phyloP scores from a whole-genome alignment of 108 stramenopile genomes.

The Schizochytrium sp. region DNA sequence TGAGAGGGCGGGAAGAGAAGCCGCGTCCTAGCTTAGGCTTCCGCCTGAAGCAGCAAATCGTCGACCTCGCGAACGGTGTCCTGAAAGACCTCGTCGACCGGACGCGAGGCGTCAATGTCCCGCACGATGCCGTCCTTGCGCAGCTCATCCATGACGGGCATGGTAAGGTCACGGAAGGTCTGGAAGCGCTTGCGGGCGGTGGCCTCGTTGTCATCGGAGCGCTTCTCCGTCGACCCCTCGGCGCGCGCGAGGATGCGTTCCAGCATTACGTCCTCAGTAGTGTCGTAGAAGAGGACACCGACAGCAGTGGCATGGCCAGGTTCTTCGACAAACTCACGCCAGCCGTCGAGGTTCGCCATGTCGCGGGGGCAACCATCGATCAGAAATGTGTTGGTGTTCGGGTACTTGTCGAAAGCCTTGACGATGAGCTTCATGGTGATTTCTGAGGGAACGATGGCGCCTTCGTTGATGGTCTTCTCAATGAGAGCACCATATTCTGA shows the following conservation, averaged over 20 bases:
- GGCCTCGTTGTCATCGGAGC: constrained; percentile 50
- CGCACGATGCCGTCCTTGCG: not conserved
- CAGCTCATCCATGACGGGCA: constrained; percentile 49
- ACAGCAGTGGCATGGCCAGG: constrained; percentile 16
- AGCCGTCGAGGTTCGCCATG: constrained; percentile 37
- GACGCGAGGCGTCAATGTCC: constrained; percentile 4
- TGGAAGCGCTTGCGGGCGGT: constrained; percentile 40
- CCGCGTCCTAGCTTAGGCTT: no score
- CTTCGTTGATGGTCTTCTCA: constrained; percentile 29
- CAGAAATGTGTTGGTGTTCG: constrained; percentile 24
- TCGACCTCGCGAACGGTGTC: not conserved
- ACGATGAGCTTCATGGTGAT: constrained; percentile 32
- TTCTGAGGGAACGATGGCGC: constrained; percentile 36
- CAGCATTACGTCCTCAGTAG: constrained; percentile 26
- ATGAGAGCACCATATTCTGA: constrained; percentile 39
- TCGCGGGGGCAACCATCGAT: constrained; percentile 56
- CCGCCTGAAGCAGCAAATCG: not conserved
- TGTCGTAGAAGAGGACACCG: constrained; percentile 29
- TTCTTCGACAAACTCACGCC: constrained; percentile 2
- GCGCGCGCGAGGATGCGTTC: constrained; percentile 29
- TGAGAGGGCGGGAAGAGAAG: no score
- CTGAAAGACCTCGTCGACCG: not conserved
- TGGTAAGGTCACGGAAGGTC: constrained; percentile 24
- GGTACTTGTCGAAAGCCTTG: constrained; percentile 27
- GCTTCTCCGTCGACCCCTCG: constrained; percentile 45